Conservation (phyloP, 768 basidiomycete species). For the Russula vinacea region DNA sequence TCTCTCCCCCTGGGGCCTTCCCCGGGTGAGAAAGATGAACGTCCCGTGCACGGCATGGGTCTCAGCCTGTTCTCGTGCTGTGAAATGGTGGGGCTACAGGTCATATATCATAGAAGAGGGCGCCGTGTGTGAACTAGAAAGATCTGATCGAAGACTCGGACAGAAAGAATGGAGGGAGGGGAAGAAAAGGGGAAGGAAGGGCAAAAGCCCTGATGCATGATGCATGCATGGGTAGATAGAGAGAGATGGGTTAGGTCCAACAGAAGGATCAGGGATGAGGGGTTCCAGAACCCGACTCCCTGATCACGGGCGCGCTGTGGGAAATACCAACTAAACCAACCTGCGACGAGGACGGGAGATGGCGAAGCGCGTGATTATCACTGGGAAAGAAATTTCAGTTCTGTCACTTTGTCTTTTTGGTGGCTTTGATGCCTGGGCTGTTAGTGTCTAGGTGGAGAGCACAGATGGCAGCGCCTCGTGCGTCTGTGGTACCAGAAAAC, state of each 20-base stretch:
- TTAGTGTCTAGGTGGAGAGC: neutral
- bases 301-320: neutral
- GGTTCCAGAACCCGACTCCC: constrained; percentile 12
- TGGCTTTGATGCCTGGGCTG: neutral
- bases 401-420: neutral
- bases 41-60: neutral
- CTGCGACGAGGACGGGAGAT: neutral
- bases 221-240: neutral
- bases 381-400: neutral
- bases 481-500: neutral
- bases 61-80: neutral
- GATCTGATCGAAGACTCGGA: constrained; percentile 10
- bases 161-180: neutral
- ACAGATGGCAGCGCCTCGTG: constrained; percentile 2
- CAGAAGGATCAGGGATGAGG: neutral
- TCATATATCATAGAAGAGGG: constrained; percentile 1
- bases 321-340: neutral
- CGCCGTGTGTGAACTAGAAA: constrained; percentile 3
- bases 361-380: neutral
- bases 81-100: neutral
- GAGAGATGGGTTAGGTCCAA: constrained; percentile 4
- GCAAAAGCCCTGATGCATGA: neutral
- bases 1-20: neutral
- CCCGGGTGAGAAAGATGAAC: neutral
- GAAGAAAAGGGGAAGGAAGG: too few species aligned